Conservation (phyloP, 1,139 yeast species). For the Waltiozyma sp. region DNA sequence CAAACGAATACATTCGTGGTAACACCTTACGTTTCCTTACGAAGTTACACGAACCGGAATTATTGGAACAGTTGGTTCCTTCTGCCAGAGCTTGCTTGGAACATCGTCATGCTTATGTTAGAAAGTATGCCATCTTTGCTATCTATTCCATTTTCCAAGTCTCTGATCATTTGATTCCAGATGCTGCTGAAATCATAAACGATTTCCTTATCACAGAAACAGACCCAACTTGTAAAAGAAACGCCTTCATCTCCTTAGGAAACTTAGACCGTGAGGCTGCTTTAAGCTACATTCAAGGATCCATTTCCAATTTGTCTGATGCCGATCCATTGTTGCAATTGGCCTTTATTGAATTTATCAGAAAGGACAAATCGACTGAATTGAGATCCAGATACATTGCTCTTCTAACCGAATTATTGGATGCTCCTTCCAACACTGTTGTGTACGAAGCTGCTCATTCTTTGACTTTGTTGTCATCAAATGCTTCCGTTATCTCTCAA, state of each 20-base stretch:
- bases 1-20: slow-evolving; percentile 94
- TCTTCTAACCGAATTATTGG: slow-evolving; percentile 63
- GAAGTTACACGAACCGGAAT: slow-evolving; percentile 85
- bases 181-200: slow-evolving; percentile 77
- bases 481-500: slow-evolving; percentile 54
- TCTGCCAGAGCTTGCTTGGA: slow-evolving; percentile 84
- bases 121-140: slow-evolving; percentile 94
- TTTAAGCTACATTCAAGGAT: slow-evolving; percentile 67
- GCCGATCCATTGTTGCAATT: slow-evolving; percentile 81
- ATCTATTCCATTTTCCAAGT: slow-evolving; percentile 74
- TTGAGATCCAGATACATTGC: slow-evolving; percentile 64
- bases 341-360: slow-evolving; percentile 83
- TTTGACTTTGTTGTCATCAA: slow-evolving; percentile 59
- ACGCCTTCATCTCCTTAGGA: slow-evolving; percentile 85
- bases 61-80: slow-evolving; percentile 91
- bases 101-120: slow-evolving; percentile 95
- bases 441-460: slow-evolving; percentile 89
- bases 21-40: slow-evolving; percentile 86
- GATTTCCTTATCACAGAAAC: slow-evolving; percentile 71
- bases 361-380: slow-evolving; percentile 61
- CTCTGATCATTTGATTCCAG: slow-evolving; percentile 83
- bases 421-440: slow-evolving; percentile 64
- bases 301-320: slow-evolving; percentile 49
- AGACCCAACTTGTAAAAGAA: slow-evolving; percentile 91
- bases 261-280: slow-evolving; percentile 81